Evolutionary conservation across 2,329 filamentous ascomycete genomes (phyloP).

Genomic region (Xylaria multiplex): DNA sequence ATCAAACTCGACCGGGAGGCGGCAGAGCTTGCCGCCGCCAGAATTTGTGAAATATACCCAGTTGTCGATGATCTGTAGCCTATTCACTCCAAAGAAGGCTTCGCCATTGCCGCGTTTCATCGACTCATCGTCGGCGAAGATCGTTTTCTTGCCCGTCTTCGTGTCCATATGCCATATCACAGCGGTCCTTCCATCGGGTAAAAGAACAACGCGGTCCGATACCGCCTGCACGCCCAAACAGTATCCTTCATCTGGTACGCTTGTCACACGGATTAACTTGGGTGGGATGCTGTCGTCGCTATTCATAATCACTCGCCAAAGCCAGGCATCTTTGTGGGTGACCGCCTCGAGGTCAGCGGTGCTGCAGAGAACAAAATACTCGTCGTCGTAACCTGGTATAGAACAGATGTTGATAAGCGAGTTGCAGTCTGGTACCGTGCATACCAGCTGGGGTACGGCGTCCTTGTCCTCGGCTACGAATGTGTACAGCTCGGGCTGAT

Average conservation of each 20-base stretch:
- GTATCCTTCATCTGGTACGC: slow-evolving; percentile 40
- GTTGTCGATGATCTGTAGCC: slow-evolving; percentile 41
- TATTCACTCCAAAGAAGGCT: slow-evolving; percentile 47
- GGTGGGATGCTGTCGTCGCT: slow-evolving; percentile 46
- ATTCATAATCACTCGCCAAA: slow-evolving; percentile 45
- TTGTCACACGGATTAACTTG: slow-evolving; percentile 39
- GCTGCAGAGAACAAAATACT: slow-evolving; percentile 45
- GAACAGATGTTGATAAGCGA: slow-evolving; percentile 44
- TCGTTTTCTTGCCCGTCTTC: slow-evolving; percentile 37
- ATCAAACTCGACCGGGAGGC: slow-evolving; percentile 43
- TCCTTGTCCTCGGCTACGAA: slow-evolving; percentile 45
- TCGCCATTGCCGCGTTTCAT: slow-evolving; percentile 41
- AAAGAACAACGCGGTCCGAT: slow-evolving; percentile 43
- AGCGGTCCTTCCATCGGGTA: slow-evolving; percentile 42
- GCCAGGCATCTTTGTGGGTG: slow-evolving; percentile 40
- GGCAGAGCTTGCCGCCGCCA: slow-evolving; percentile 43
- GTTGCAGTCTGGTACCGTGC: slow-evolving; percentile 44
- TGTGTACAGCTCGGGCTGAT: slow-evolving; percentile 48
- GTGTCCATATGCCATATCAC: slow-evolving; percentile 47
- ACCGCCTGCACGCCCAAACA: slow-evolving; percentile 41
- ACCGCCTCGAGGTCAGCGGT: slow-evolving; percentile 47
- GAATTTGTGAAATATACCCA: slow-evolving; percentile 48
- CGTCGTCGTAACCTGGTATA: slow-evolving; percentile 43
- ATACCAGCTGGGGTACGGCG: slow-evolving; percentile 41
- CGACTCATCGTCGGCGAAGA: slow-evolving; percentile 42